Evolutionary conservation across 108 stramenopile genomes (phyloP).

Genomic region (Nitzschia sp.): DNA sequence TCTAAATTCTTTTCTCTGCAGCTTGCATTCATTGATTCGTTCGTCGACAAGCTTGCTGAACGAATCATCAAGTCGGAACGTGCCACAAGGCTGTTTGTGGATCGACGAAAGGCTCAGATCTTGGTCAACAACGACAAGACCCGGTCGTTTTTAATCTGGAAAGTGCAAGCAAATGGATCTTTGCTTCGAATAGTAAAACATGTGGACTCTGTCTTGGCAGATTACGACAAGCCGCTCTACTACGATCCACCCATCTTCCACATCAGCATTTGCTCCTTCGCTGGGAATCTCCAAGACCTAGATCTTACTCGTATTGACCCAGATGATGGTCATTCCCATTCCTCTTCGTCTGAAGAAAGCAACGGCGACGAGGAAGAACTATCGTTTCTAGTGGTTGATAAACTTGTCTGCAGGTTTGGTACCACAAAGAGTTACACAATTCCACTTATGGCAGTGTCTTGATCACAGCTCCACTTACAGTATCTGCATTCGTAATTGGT

Average conservation of each 20-base stretch:
- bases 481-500: too few species aligned
- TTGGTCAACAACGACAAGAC: slow-evolving; percentile 52
- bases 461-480: too few species aligned
- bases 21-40: slow-evolving; percentile 33
- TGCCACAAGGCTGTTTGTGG: not conserved
- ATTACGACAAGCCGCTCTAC: slow-evolving; percentile 35
- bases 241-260: slow-evolving; percentile 47
- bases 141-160: slow-evolving; percentile 43
- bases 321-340: too few species aligned
- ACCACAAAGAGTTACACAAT: slow-evolving; percentile 32
- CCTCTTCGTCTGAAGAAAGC: too few species aligned
- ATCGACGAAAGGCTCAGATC: not conserved
- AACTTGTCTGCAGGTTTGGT: slow-evolving; percentile 24
- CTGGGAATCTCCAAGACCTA: slow-evolving; percentile 26
- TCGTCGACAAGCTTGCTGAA: slow-evolving; percentile 27
- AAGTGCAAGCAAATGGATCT: slow-evolving; percentile 17
- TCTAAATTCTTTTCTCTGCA: slow-evolving; percentile 48
- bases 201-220: slow-evolving; percentile 35
- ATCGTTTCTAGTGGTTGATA: not conserved
- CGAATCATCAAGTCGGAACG: slow-evolving; percentile 13
- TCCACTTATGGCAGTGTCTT: not conserved
- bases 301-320: not conserved
- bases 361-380: not conserved
- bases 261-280: slow-evolving; percentile 40
- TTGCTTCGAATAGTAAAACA: slow-evolving; percentile 29